These are phyloP conservation scores for Polygonum maritimum DNA, from an alignment of 148 eudicot genomes.

Conservation along the genomic window DNA sequence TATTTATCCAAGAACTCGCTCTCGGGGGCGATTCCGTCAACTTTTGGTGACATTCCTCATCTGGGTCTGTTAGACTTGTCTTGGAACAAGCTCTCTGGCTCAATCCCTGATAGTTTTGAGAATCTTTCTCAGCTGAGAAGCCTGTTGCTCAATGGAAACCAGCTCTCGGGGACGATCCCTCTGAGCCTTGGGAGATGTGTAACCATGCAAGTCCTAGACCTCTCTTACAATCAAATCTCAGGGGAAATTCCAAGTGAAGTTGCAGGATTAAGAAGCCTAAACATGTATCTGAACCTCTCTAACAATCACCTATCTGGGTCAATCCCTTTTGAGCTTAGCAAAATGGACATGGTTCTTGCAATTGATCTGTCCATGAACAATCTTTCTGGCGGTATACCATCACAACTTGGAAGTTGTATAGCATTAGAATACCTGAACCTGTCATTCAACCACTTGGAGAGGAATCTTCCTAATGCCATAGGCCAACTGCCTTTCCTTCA, in stretches of 20 bases:
- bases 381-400: slow-evolving; percentile 46
- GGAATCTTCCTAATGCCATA: slow-evolving; percentile 39
- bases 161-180: slow-evolving; percentile 65
- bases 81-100: slow-evolving; percentile 49
- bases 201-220: slow-evolving; percentile 79
- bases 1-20: slow-evolving; percentile 56
- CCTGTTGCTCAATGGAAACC: slow-evolving; percentile 47
- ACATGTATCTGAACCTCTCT: slow-evolving; percentile 67
- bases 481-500: slow-evolving; percentile 54
- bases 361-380: slow-evolving; percentile 62
- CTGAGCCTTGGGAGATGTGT: slow-evolving; percentile 57
- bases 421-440: slow-evolving; percentile 63
- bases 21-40: slow-evolving; percentile 49
- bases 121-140: slow-evolving; percentile 55
- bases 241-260: slow-evolving; percentile 58
- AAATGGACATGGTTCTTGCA: slow-evolving; percentile 82
- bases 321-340: slow-evolving; percentile 65
- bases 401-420: slow-evolving; percentile 67
- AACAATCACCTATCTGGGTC: slow-evolving; percentile 49
- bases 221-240: slow-evolving; percentile 53
- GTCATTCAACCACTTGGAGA: slow-evolving; percentile 41
- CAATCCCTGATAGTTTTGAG: slow-evolving; percentile 61
- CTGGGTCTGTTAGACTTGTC: slow-evolving; percentile 77
- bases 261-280: slow-evolving; percentile 61
- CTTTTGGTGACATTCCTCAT: slow-evolving; percentile 54